phyloP scores from a whole-genome alignment of 2,329 filamentous ascomycete species.

The Alternaria solani region DNA sequence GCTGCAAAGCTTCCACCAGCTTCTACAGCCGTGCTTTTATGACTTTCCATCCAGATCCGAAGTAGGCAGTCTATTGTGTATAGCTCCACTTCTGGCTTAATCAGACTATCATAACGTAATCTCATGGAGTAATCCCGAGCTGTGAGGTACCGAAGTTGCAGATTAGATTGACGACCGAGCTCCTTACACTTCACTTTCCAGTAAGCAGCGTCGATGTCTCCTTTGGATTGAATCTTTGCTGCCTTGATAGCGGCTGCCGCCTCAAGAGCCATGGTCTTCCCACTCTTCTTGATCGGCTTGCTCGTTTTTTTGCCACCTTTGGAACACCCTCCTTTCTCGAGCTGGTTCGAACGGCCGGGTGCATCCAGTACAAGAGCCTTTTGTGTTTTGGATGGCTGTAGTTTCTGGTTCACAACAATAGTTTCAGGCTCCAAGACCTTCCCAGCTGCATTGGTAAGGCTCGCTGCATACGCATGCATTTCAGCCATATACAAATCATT shows the following conservation, averaged over 20 bases:
- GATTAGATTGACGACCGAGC: conserved; percentile 3
- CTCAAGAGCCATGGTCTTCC: conserved; percentile 11
- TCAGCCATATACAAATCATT: conserved; percentile 13
- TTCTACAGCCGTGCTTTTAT: conserved; percentile 5
- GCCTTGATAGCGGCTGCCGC: conserved; percentile 10
- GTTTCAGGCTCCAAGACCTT: conserved; percentile 11
- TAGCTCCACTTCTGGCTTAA: conserved; percentile 11
- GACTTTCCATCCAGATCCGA: conserved; percentile 8
- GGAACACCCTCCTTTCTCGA: background rate
- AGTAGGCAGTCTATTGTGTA: conserved; percentile 8
- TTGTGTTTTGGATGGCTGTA: background rate
- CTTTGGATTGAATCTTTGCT: conserved; percentile 12
- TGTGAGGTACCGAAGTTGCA: conserved; percentile 8
- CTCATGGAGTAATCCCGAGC: conserved; percentile 6
- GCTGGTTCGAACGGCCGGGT: background rate
- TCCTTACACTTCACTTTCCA: conserved; percentile 13
- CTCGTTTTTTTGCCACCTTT: conserved; percentile 5
- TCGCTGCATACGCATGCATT: conserved; percentile 12
- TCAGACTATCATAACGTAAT: conserved; percentile 1
- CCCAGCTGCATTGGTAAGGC: conserved; percentile 9
- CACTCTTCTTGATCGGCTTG: conserved; percentile 10
- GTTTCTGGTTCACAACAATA: conserved; percentile 2
- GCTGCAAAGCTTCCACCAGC: conserved; percentile 10
- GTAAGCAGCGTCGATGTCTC: conserved; percentile 7
- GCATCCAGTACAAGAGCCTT: conserved; percentile 2